Conservation (phyloP, 2,329 filamentous ascomycete species). For the Nannizziopsis arthrosporioides region DNA sequence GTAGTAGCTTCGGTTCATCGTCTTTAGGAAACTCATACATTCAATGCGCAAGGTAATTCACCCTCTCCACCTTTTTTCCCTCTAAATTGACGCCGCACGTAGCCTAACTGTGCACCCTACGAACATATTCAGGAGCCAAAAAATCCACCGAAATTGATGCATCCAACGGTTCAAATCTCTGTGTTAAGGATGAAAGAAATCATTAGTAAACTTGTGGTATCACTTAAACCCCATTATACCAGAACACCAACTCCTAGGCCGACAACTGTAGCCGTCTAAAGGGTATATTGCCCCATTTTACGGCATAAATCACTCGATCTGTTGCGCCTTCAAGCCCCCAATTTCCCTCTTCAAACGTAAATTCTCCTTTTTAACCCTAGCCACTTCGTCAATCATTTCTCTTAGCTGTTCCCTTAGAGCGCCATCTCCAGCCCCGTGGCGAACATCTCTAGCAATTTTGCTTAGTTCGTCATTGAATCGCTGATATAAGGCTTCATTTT, state of each 20-base stretch:
- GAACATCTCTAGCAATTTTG: conserved; percentile 66
- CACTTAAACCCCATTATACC: conserved; percentile 1
- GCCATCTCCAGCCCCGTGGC: conserved; percentile 64
- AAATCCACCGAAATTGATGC: neutral
- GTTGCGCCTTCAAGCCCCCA: conserved; percentile 51
- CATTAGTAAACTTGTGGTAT: conserved; percentile 1
- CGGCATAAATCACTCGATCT: conserved; percentile 18
- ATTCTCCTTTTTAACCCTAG: conserved; percentile 73
- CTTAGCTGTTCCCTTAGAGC: conserved; percentile 61
- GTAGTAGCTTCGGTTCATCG: too few species aligned
- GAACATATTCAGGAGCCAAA: neutral
- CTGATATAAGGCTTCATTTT: conserved; percentile 87
- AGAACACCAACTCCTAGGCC: conserved; percentile 1
- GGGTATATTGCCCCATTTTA: neutral
- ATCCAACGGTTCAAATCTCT: neutral
- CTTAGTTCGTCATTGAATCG: conserved; percentile 84
- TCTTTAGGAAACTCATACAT: neutral
- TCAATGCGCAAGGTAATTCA: neutral
- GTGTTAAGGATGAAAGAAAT: neutral
- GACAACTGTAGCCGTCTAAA: too few species aligned
- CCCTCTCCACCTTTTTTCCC: neutral
- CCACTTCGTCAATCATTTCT: conserved; percentile 65
- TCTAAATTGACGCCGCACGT: neutral
- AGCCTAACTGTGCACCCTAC: neutral
- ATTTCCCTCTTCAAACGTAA: conserved; percentile 70